Conservation (phyloP, 495 filamentous ascomycete species). For the Neurospora sp. region DNA sequence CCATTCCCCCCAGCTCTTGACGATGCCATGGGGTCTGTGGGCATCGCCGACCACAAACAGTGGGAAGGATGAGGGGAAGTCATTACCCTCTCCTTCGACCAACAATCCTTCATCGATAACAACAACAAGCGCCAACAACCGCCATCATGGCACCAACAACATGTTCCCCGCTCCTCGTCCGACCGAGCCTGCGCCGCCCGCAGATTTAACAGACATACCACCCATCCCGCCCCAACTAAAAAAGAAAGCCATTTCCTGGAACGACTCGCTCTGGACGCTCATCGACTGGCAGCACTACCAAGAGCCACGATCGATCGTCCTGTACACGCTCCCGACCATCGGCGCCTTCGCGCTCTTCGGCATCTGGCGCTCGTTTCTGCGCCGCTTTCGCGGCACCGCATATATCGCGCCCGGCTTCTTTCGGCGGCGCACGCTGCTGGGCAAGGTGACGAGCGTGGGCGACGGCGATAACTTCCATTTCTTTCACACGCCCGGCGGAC, state of each 20-base stretch:
- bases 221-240: constrained; percentile 6
- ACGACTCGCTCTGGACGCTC: constrained; percentile 39
- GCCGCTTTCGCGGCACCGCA: constrained; percentile 64
- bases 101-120: neutral
- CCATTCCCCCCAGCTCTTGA: constrained; percentile 1
- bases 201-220: neutral
- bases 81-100: neutral
- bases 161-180: neutral
- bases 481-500: constrained; percentile 87
- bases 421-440: constrained; percentile 64
- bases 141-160: neutral
- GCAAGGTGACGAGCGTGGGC: constrained; percentile 83
- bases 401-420: constrained; percentile 62
- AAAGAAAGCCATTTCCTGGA: constrained; percentile 37
- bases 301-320: constrained; percentile 41
- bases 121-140: neutral
- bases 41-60: constrained; percentile 7
- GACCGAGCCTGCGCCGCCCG: neutral
- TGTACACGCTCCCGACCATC: constrained; percentile 54
- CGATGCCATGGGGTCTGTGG: constrained; percentile 19
- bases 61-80: neutral
- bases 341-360: constrained; percentile 57
- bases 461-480: constrained; percentile 93
- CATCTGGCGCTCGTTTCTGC: constrained; percentile 56
- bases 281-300: constrained; percentile 58